phyloP scores from a whole-genome alignment of 176 grass and related monocot species.

The Hordeum marinum region DNA sequence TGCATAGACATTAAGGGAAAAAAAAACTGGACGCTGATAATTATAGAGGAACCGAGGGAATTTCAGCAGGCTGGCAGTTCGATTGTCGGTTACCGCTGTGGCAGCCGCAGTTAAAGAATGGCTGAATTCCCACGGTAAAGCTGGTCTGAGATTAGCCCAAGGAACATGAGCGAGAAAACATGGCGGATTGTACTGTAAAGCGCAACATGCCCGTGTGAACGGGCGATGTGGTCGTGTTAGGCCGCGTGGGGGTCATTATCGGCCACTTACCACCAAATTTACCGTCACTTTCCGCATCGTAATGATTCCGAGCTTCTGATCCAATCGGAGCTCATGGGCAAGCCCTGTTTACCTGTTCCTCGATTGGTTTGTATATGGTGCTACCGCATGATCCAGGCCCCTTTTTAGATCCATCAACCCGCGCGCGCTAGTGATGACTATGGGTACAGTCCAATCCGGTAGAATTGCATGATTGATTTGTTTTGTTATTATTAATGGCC shows the following conservation, averaged over 20 bases:
- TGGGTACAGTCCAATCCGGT: slow-evolving; percentile 14
- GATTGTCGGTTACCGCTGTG: slow-evolving; percentile 2
- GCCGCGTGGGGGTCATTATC: slow-evolving; percentile 41
- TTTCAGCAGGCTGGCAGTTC: neutral
- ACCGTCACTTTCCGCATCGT: slow-evolving; percentile 38
- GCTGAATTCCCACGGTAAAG: neutral
- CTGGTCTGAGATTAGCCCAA: neutral
- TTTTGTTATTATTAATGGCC: neutral
- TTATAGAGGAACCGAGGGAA: neutral
- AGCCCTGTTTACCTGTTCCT: slow-evolving; percentile 18
- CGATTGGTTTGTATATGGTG: slow-evolving; percentile 10
- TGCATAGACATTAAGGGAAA: neutral
- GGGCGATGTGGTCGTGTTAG: slow-evolving; percentile 20
- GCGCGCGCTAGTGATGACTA: neutral
- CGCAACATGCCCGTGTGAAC: slow-evolving; percentile 14
- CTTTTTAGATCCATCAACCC: slow-evolving; percentile 1
- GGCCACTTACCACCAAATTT: slow-evolving; percentile 50
- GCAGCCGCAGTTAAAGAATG: neutral
- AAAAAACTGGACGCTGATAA: neutral
- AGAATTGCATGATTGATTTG: slow-evolving; percentile 20
- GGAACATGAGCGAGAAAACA: neutral
- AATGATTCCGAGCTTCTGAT: slow-evolving; percentile 37
- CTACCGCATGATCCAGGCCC: neutral
- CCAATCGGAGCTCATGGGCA: slow-evolving; percentile 25
- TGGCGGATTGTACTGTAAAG: neutral